These are phyloP conservation scores for Pythium brassicae DNA, from an alignment of 352 stramenopile species.

Conservation along the genomic window DNA sequence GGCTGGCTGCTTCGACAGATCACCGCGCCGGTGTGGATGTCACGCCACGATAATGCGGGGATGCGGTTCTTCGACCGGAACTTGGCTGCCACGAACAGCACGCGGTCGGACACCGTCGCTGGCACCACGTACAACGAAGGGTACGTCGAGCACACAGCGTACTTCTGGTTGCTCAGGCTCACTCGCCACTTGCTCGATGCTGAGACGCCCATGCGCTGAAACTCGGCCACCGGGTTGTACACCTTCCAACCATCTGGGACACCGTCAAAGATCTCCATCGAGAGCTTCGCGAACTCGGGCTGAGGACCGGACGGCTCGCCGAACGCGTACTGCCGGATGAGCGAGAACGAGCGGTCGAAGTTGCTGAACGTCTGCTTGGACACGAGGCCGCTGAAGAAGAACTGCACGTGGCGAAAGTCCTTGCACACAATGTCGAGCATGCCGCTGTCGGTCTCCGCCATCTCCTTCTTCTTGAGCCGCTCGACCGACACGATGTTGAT, in stretches of 20 bases:
- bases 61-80: constrained; percentile 85
- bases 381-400: constrained; percentile 70
- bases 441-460: constrained; percentile 67
- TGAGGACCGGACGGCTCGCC: constrained; percentile 40
- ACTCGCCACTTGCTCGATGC: constrained; percentile 62
- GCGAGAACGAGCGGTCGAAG: constrained; percentile 61
- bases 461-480: constrained; percentile 70
- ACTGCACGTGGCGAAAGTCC: constrained; percentile 75
- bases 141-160: constrained; percentile 75
- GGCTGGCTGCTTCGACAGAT: constrained; percentile 85
- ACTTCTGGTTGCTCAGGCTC: constrained; percentile 61
- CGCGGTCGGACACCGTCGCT: constrained; percentile 50
- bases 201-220: constrained; percentile 57
- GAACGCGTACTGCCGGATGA: constrained; percentile 61
- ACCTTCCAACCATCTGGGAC: constrained; percentile 58
- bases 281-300: constrained; percentile 65
- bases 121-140: constrained; percentile 73
- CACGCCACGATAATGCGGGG: constrained; percentile 78
- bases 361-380: constrained; percentile 74
- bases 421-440: constrained; percentile 74
- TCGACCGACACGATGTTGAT: constrained; percentile 72
- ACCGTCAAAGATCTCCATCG: constrained; percentile 42
- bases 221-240: constrained; percentile 70
- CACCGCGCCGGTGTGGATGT: constrained; percentile 61
- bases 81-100: constrained; percentile 61